Conservation (phyloP, 371 early-diverging fungal species). For the Mucor circinelloides region DNA sequence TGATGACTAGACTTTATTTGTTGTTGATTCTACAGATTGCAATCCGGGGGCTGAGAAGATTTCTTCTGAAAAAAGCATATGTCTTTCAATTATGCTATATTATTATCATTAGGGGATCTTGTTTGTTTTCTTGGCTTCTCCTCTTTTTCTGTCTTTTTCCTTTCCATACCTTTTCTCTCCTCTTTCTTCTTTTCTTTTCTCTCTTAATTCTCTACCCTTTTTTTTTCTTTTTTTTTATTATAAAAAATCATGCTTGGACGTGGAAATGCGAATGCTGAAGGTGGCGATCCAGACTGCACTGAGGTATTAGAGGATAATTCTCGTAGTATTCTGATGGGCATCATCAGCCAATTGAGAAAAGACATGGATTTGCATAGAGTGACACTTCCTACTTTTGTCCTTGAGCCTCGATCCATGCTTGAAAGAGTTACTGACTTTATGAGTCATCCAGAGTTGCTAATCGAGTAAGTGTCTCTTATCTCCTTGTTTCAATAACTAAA, state of each 20-base stretch:
- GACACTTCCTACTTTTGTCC: constrained; percentile 93
- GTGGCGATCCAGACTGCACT: constrained; percentile 51
- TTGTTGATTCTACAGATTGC: neutral
- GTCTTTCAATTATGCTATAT: neutral
- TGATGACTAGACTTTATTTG: constrained; percentile 3
- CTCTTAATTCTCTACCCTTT: neutral
- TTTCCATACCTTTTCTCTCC: neutral
- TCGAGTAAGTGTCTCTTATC: constrained; percentile 57
- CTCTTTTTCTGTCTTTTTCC: neutral
- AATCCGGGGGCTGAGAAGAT: neutral
- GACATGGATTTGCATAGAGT: constrained; percentile 88
- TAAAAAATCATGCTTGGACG: constrained; percentile 21
- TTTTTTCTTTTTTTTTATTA: too few species aligned
- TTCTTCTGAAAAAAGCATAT: neutral
- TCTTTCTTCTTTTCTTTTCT: constrained; percentile 3
- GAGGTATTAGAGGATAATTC: constrained; percentile 89
- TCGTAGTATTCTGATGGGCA: constrained; percentile 79
- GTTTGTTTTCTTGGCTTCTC: constrained; percentile 2
- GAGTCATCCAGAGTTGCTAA: constrained; percentile 85
- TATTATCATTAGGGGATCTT: neutral
- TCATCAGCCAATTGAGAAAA: constrained; percentile 84
- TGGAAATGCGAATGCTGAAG: constrained; percentile 7
- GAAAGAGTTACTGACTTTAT: constrained; percentile 95
- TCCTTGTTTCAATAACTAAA: neutral
- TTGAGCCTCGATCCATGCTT: constrained; percentile 93